phyloP scores from a whole-genome alignment of 2,329 filamentous ascomycete species.

The Dothiorella sarmentorum region DNA sequence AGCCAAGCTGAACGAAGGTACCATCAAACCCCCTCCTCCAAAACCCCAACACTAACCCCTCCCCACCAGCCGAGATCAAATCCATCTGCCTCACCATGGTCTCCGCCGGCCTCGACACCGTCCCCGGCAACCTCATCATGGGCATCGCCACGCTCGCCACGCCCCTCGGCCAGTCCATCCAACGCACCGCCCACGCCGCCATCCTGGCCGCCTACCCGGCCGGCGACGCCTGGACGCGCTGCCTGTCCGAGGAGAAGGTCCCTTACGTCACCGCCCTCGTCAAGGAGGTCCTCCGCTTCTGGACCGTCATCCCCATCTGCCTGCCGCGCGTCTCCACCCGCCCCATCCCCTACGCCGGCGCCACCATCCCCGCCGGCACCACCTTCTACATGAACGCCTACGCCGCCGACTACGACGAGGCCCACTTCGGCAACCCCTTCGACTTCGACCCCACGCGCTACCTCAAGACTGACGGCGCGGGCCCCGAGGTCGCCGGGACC shows the following conservation, averaged over 20 bases:
- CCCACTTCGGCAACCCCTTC: constrained; percentile 62
- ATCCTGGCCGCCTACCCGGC: constrained; percentile 70
- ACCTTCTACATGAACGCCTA: constrained; percentile 81
- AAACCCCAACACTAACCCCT: background rate
- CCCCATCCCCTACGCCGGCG: constrained; percentile 65
- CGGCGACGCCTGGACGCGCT: constrained; percentile 72
- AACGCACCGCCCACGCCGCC: constrained; percentile 64
- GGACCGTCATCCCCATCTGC: constrained; percentile 75
- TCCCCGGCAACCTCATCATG: constrained; percentile 77
- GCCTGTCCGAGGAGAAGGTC: constrained; percentile 69
- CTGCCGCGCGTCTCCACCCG: constrained; percentile 70
- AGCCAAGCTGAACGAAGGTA: constrained; percentile 64
- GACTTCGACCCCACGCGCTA: constrained; percentile 70
- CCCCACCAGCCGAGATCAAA: constrained; percentile 63
- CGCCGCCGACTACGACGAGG: constrained; percentile 68
- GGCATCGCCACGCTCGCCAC: constrained; percentile 73
- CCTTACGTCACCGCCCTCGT: constrained; percentile 74
- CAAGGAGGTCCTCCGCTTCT: constrained; percentile 75
- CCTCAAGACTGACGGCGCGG: constrained; percentile 40
- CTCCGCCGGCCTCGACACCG: constrained; percentile 75
- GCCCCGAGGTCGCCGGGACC: constrained; percentile 43
- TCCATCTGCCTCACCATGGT: constrained; percentile 82
- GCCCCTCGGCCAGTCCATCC: constrained; percentile 64
- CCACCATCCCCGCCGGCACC: constrained; percentile 68
- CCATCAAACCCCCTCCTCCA: constrained; percentile 20